Percentiles rank a stretch among this genome's conserved stretches.
These are phyloP conservation scores for Camellia lanceoleosa DNA, from an alignment of 148 eudicot species.

Conservation along the genomic window DNA sequence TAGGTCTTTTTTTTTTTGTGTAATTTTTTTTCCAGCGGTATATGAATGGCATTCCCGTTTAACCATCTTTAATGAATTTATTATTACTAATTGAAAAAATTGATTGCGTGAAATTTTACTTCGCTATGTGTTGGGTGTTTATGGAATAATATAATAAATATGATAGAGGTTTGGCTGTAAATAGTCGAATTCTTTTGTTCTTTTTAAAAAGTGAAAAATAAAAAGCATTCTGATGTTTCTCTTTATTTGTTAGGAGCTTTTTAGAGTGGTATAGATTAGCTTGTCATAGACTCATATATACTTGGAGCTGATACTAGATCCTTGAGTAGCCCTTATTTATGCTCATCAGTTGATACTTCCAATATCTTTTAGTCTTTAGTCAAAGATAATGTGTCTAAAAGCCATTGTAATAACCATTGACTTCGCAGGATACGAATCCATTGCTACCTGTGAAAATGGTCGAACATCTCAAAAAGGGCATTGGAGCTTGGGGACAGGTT, in stretches of 20 bases:
- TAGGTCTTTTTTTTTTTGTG: too few species aligned
- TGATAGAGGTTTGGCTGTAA: too few species aligned
- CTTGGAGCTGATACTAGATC: not conserved
- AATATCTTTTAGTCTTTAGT: not conserved
- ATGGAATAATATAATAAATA: slow-evolving; percentile 10
- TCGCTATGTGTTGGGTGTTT: too few species aligned
- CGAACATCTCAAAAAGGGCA: slow-evolving; percentile 66
- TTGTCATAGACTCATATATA: not conserved
- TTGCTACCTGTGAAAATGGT: slow-evolving; percentile 71
- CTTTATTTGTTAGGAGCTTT: slow-evolving; percentile 2
- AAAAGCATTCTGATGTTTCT: not conserved
- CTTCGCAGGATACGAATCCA: slow-evolving; percentile 59
- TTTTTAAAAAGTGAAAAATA: not conserved
- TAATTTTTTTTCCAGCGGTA: too few species aligned
- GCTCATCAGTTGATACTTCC: slow-evolving; percentile 1
- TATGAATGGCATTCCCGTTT: too few species aligned
- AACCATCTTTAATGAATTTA: too few species aligned
- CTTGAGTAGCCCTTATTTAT: not conserved
- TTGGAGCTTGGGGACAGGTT: slow-evolving; percentile 90
- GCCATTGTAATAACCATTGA: slow-evolving; percentile 14
- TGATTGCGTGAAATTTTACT: too few species aligned
- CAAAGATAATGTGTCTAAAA: not conserved
- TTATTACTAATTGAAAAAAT: too few species aligned
- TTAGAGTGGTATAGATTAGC: not conserved
- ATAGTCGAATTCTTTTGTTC: not conserved